Evolutionary conservation across 306 rosid species (phyloP).

Genomic region (Nissolia schottii): DNA sequence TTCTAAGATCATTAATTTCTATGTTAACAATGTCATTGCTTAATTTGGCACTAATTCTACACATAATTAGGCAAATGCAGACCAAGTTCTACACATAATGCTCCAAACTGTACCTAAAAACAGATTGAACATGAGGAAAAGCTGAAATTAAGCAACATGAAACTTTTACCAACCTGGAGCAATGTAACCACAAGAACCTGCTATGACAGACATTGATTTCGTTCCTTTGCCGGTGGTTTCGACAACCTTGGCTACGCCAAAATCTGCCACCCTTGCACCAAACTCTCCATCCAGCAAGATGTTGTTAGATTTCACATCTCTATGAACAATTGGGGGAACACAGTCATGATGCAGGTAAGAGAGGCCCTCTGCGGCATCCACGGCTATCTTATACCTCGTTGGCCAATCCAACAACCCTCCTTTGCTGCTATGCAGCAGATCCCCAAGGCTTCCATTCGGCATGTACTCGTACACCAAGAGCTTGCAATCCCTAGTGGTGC

Average conservation of each 20-base stretch:
- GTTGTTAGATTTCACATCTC: conserved; percentile 91
- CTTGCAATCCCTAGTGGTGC: conserved; percentile 76
- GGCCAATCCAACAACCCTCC: conserved; percentile 91
- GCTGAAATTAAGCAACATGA: background rate
- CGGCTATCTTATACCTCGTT: conserved; percentile 71
- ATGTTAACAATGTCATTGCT: background rate
- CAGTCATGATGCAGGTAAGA: conserved; percentile 96
- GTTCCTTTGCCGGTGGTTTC: conserved; percentile 53
- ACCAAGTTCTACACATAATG: background rate
- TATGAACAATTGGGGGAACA: conserved; percentile 86
- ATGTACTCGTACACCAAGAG: conserved; percentile 93
- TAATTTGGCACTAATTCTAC: background rate
- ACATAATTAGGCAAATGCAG: background rate
- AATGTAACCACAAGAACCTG: conserved; percentile 95
- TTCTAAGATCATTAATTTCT: too few relatives aligned
- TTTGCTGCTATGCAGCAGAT: conserved; percentile 76
- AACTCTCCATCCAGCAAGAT: conserved; percentile 83
- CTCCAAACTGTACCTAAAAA: background rate
- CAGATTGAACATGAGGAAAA: background rate
- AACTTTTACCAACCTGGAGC: conserved; percentile 70
- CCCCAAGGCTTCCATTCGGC: conserved; percentile 95
- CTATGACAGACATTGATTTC: conserved; percentile 84
- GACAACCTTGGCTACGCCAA: conserved; percentile 79
- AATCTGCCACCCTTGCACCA: conserved; percentile 87
- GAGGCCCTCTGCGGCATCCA: conserved; percentile 93